Conservation (phyloP, 257 asterid genomes). For the Petrea volubilis region DNA sequence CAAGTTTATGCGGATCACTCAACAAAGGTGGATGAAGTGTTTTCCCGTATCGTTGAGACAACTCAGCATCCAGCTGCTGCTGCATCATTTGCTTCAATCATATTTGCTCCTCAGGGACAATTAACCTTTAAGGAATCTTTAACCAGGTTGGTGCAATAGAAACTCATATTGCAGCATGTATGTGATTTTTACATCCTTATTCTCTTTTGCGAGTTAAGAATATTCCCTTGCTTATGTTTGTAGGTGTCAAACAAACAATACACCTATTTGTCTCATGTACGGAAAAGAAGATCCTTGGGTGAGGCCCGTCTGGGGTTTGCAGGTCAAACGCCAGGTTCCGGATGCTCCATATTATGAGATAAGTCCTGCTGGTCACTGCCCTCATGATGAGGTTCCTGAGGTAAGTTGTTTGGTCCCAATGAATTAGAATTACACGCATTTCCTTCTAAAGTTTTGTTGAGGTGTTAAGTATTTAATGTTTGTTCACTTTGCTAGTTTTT, state of each 20-base stretch:
- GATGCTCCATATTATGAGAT: conserved; percentile 68
- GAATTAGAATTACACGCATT: not conserved
- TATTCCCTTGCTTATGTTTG: not conserved
- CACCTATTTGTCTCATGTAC: conserved; percentile 60
- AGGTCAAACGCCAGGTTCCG: conserved; percentile 49
- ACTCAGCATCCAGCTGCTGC: conserved; percentile 76
- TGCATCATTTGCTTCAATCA: conserved; percentile 65
- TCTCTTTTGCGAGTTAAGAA: not conserved
- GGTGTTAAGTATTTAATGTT: too few species aligned
- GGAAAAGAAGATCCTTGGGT: conserved; percentile 83
- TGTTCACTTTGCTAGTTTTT: too few species aligned
- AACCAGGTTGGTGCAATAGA: conserved; percentile 37
- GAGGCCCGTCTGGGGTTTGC: conserved; percentile 60
- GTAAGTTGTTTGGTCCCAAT: conserved; percentile 24
- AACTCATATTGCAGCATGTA: not conserved
- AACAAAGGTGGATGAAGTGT: conserved; percentile 59
- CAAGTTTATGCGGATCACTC: conserved; percentile 70
- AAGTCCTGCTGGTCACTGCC: conserved; percentile 78
- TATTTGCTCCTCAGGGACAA: conserved; percentile 61
- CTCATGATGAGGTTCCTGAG: conserved; percentile 82
- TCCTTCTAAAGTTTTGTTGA: not conserved
- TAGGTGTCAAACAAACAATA: conserved; percentile 49
- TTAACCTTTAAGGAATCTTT: conserved; percentile 55
- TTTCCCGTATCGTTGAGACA: conserved; percentile 49
- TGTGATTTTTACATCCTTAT: not conserved